These are phyloP conservation scores for Dactylis glomerata DNA, from an alignment of 176 grass and related monocot genomes.

Conservation along the genomic window DNA sequence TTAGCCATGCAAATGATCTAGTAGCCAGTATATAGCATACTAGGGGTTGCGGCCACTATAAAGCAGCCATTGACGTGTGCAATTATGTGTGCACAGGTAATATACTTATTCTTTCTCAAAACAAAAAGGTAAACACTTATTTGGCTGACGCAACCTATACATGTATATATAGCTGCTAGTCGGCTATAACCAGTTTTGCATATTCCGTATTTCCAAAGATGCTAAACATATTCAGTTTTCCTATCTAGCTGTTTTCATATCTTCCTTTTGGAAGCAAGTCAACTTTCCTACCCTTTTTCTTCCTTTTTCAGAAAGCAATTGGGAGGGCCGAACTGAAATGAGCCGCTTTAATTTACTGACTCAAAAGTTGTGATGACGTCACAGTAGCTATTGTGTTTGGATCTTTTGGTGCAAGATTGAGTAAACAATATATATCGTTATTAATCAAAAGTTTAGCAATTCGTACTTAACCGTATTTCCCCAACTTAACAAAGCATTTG, in stretches of 20 bases:
- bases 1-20: constrained; percentile 17
- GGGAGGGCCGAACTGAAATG: neutral
- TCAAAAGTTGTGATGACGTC: neutral
- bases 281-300: neutral
- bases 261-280: neutral
- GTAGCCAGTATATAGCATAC: neutral
- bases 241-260: constrained; percentile 1
- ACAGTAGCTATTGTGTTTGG: neutral
- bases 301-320: neutral
- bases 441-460: neutral
- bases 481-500: neutral
- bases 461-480: neutral
- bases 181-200: neutral
- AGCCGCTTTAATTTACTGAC: neutral
- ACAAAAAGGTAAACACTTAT: constrained; percentile 13
- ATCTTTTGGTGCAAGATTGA: neutral
- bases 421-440: neutral
- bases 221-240: constrained; percentile 14
- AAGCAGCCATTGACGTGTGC: neutral
- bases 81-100: neutral
- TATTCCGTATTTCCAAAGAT: constrained; percentile 1
- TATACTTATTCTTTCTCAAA: neutral
- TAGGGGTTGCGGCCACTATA: neutral
- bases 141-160: neutral
- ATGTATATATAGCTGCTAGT: neutral